Evolutionary conservation across 2,329 filamentous ascomycete genomes (phyloP).

Genomic region (Phialocephala subalpina): DNA sequence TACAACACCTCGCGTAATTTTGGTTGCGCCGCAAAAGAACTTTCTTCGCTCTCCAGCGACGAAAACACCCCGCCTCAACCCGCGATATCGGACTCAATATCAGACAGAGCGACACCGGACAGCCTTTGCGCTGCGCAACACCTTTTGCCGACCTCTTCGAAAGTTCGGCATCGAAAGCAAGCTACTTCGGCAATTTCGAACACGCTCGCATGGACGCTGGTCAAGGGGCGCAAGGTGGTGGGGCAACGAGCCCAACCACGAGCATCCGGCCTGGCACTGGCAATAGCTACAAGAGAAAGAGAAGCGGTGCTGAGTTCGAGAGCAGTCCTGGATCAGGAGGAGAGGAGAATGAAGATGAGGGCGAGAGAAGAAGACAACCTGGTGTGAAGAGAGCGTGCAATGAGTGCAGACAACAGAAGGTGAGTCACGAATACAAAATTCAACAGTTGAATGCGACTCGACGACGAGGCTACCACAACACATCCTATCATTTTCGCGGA

Average conservation of each 20-base stretch:
- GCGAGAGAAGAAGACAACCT: conserved; percentile 70
- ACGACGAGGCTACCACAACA: conserved; percentile 17
- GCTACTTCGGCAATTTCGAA: conserved; percentile 24
- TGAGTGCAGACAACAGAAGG: conserved; percentile 87
- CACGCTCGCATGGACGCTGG: conserved; percentile 37
- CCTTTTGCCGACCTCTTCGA: conserved; percentile 28
- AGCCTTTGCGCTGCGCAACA: conserved; percentile 32
- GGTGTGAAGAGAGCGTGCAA: conserved; percentile 84
- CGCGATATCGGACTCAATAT: conserved; percentile 17
- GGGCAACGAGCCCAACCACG: conserved; percentile 39
- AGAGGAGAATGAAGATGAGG: conserved; percentile 61
- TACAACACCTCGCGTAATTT: neutral
- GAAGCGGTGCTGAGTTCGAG: conserved; percentile 60
- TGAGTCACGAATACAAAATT: conserved; percentile 52
- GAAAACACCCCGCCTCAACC: conserved; percentile 9
- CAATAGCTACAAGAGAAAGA: conserved; percentile 62
- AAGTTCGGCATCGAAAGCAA: conserved; percentile 23
- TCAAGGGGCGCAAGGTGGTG: conserved; percentile 36
- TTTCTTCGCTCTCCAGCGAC: neutral
- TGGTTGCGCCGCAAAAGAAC: neutral
- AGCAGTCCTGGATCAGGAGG: conserved; percentile 67
- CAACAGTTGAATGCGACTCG: conserved; percentile 18
- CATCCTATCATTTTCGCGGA: conserved; percentile 14
- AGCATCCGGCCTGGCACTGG: conserved; percentile 40
- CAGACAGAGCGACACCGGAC: conserved; percentile 38